These are phyloP conservation scores for Bryoglossum gracile DNA, from an alignment of 495 filamentous ascomycete species.

Conservation along the genomic window DNA sequence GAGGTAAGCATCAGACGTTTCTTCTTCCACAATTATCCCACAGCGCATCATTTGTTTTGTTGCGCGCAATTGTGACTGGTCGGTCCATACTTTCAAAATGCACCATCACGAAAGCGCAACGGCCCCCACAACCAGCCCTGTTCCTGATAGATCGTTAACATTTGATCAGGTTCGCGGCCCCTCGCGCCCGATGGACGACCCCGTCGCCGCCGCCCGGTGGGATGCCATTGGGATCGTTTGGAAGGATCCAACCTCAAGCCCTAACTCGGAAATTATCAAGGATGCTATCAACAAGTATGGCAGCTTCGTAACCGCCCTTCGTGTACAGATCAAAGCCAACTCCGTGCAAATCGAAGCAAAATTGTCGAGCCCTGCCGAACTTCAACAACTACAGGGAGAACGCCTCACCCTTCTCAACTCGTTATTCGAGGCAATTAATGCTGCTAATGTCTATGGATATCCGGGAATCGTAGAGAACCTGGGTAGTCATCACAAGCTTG, in stretches of 20 bases:
- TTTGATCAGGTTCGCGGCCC: slow-evolving; percentile 17
- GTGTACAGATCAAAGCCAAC: slow-evolving; percentile 23
- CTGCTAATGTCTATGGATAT: slow-evolving; percentile 51
- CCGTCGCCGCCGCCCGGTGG: slow-evolving; percentile 22
- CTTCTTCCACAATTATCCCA: background rate
- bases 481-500: slow-evolving; percentile 33
- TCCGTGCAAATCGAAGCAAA: slow-evolving; percentile 20
- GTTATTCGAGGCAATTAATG: slow-evolving; percentile 27
- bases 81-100: too few species aligned
- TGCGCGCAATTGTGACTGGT: too few species aligned
- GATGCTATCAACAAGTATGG: slow-evolving; percentile 25
- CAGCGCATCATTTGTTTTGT: too few species aligned
- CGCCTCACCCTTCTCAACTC: slow-evolving; percentile 16
- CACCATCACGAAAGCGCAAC: too few species aligned
- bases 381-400: slow-evolving; percentile 16
- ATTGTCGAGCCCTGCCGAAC: slow-evolving; percentile 7
- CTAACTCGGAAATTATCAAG: slow-evolving; percentile 20
- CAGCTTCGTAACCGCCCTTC: slow-evolving; percentile 23
- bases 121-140: too few species aligned
- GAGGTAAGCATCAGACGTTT: slow-evolving; percentile 16
- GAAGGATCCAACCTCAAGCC: slow-evolving; percentile 20
- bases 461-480: slow-evolving; percentile 54
- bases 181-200: slow-evolving; percentile 16
- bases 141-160: too few species aligned
- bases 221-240: slow-evolving; percentile 28